Base-by-base conservation (phyloP, 139 green algal genomes). In the Chlorella sorokiniana region DNA sequence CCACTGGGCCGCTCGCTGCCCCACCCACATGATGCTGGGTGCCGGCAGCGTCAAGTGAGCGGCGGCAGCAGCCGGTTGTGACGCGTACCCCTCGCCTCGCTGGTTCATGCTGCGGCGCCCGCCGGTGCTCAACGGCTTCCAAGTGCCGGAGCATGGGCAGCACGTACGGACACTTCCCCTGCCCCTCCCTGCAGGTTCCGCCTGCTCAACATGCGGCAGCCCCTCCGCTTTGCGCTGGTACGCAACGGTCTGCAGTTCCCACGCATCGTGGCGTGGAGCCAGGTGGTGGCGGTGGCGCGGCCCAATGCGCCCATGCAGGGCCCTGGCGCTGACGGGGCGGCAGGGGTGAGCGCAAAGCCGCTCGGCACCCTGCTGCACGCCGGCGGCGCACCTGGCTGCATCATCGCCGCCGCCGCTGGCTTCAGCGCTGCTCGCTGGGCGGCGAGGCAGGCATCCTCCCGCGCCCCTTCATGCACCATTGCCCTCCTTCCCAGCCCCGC, bases 131-230 rank as follows among this genome's bases (percentile, higher is more conserved):
- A 10, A 31, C 18, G 18, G 56, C 25, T 61, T 33, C 41, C 69
- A n/a, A 8, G 8, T 69, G 62, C 3, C 31, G 3, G 10, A 35
- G 10, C 65, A 10, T 18, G 2, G 23, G 33, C 65, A 48, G 2
- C 35, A 18, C 65, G 9, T 51, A 33, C 37, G 20, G 18, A 20
- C 69, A 5, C 11, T 61, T 42, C 25, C 67, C 67, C 4, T 54
- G 35, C 71, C 62, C 41, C 10, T 4, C 20, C 63, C 72, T 84
- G 38, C 84, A 88, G 82, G 18, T 89, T 89, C 62, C 68, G 78
- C 14, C 41, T 89, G 45, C 79, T 89, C 38, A 89, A 89, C 56
- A 54, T 89, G 69, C 70, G 85, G 4, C 48, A 67, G 42, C 48
- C 76, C 51, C 22, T 89, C 62, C 63, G 69, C 37, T 76, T 89